Evolutionary conservation across 164 flowering plant genomes (phyloP).

Genomic region (Annona squamosa): DNA sequence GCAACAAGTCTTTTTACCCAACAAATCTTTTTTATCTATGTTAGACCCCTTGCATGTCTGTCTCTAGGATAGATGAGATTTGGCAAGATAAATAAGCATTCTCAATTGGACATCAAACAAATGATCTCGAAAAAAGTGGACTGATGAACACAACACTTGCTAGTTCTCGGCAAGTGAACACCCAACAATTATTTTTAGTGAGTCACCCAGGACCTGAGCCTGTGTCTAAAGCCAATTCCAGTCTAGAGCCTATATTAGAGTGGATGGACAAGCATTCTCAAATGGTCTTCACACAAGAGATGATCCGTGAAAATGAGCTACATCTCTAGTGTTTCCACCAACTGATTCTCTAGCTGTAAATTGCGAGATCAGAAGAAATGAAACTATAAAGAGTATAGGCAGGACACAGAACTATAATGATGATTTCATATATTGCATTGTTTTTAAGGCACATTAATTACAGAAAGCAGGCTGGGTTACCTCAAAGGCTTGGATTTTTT

Average conservation of each 20-base stretch:
- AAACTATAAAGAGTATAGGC: not conserved
- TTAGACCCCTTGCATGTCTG: not conserved
- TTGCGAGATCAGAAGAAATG: not conserved
- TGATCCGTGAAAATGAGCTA: not conserved
- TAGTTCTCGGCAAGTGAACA: no score
- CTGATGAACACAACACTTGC: no score
- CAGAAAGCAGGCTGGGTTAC: conserved; percentile 25
- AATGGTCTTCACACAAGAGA: not conserved
- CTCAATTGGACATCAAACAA: not conserved
- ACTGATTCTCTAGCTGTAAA: not conserved
- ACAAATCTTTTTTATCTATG: no score
- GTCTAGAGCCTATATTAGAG: no score
- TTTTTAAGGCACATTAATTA: not conserved
- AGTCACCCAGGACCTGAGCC: no score
- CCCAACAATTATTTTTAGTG: no score
- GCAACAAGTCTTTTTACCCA: no score
- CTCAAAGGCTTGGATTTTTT: conserved; percentile 79
- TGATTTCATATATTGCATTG: no score
- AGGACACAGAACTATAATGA: not conserved
- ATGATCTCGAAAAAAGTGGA: no score
- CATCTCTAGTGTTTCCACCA: not conserved
- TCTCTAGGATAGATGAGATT: not conserved
- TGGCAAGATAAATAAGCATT: not conserved
- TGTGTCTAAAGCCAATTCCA: no score
- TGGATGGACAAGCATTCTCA: not conserved